Base-by-base conservation (phyloP, 2,329 filamentous ascomycete genomes). In the Pseudogymnoascus sp. region DNA sequence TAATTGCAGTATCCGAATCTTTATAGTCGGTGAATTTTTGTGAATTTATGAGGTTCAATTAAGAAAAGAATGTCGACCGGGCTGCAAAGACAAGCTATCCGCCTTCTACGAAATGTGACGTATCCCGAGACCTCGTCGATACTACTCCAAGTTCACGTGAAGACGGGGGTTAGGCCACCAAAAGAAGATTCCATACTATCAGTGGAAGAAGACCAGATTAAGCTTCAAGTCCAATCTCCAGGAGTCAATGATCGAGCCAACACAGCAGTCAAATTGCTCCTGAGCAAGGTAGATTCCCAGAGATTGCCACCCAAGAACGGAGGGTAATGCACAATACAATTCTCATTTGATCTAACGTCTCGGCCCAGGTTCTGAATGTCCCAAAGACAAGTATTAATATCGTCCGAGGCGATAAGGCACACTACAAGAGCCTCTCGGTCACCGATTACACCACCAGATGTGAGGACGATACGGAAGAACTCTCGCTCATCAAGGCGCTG, bases 241-340 rank as follows among this genome's bases (percentile, higher is more conserved):
- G 49, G 49, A 14, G 49, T 33, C 49, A 55, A 55, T 55, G 49
- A 55, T 33, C 49, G 49, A 33, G 49, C 49, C 16, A 55, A 55
- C n/a, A 22, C 49, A 14, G 49, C 49, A 4, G 49, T 55, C n/a
- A 55, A 55, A 55, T 19, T 55, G 49, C 49, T 55, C 28, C 49
- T 55, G 2, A 55, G 49, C 28, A 55, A 55, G 49, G 49, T 55
- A 55, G 0, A 55, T 55, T 19, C 9, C 28, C 28, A 33, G 8
- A 45, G 5, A 55, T 33, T 55, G n/a, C 25, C 5, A 55, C 23
- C 7, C 4, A 52, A 28, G 14, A 16, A 16, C 14, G 8, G 23
- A 11, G 14, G 45, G n/a, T 19, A 30, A 12, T 52, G n/a, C n/a
- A 55, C 14, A 55, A 33, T 55, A 55, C 28, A 55, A 19, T 55